Conservation (phyloP, 345 rosid species). For the Citrus sp. region DNA sequence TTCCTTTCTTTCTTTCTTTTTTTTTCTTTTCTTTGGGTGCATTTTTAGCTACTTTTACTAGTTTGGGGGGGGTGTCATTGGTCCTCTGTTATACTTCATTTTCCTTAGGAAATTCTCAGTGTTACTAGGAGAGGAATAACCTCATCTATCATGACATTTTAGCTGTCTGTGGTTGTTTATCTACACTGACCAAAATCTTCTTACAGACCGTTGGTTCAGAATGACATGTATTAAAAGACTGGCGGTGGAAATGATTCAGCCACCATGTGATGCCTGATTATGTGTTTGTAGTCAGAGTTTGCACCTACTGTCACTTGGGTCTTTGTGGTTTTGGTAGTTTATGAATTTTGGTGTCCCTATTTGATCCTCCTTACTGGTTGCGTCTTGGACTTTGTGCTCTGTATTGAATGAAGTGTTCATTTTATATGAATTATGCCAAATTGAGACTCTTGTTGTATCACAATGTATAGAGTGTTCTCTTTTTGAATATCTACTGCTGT, state of each 20-base stretch:
- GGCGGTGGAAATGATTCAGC: neutral
- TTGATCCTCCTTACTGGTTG: neutral
- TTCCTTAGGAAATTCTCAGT: neutral
- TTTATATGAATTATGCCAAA: neutral
- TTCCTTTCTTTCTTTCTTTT: too few species aligned
- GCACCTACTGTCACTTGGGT: neutral
- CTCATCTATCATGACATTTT: neutral
- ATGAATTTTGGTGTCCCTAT: neutral
- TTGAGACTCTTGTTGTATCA: neutral
- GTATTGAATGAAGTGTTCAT: neutral
- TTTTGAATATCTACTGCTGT: neutral
- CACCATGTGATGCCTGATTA: neutral
- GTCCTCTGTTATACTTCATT: neutral
- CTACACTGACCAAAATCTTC: neutral
- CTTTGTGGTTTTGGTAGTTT: neutral
- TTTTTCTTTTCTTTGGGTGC: neutral
- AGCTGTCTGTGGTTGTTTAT: neutral
- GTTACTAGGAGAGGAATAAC: neutral
- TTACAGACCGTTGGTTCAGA: neutral
- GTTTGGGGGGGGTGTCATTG: neutral
- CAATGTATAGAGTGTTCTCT: neutral
- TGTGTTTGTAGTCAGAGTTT: neutral
- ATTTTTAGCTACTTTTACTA: neutral
- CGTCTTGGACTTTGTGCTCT: neutral
- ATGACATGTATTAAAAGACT: neutral